phyloP scores from a whole-genome alignment of 768 basidiomycete species.

The Collybia nuda region DNA sequence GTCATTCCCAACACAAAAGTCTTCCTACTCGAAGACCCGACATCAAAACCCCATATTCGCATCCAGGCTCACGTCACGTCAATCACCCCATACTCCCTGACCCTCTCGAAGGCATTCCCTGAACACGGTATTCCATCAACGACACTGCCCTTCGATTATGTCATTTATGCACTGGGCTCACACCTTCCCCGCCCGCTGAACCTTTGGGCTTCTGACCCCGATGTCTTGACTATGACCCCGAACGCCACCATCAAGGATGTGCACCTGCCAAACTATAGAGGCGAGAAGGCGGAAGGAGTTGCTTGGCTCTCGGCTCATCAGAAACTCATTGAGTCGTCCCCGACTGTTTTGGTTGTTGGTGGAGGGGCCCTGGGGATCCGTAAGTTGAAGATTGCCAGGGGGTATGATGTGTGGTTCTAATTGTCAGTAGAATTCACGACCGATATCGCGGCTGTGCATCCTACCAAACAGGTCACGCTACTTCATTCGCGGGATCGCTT shows the following conservation, averaged over 20 bases:
- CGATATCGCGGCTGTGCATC: conserved; percentile 53
- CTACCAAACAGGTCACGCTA: conserved; percentile 52
- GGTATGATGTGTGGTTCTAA: conserved; percentile 1
- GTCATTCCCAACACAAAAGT: conserved; percentile 58
- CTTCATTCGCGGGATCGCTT: conserved; percentile 58
- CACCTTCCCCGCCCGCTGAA: conserved; percentile 54
- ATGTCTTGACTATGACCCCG: conserved; percentile 3
- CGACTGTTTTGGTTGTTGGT: conserved; percentile 62
- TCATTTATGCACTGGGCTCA: conserved; percentile 62
- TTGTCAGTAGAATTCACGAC: conserved; percentile 50
- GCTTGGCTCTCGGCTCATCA: conserved; percentile 54
- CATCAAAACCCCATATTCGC: conserved; percentile 26
- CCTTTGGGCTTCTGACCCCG: conserved; percentile 41
- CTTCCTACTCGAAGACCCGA: conserved; percentile 28
- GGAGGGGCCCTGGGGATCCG: conserved; percentile 76
- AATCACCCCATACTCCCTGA: conserved; percentile 37
- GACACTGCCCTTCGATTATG: conserved; percentile 51
- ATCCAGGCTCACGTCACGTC: conserved; percentile 47
- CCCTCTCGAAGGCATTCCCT: conserved; percentile 46
- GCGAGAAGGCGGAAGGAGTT: conserved; percentile 48
- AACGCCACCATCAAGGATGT: not conserved
- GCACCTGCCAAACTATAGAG: conserved; percentile 27
- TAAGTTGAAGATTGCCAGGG: conserved; percentile 29
- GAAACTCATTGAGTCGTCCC: conserved; percentile 40
- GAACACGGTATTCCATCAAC: conserved; percentile 37